These are phyloP conservation scores for Russula compacta DNA, from an alignment of 768 basidiomycete genomes.

Conservation along the genomic window DNA sequence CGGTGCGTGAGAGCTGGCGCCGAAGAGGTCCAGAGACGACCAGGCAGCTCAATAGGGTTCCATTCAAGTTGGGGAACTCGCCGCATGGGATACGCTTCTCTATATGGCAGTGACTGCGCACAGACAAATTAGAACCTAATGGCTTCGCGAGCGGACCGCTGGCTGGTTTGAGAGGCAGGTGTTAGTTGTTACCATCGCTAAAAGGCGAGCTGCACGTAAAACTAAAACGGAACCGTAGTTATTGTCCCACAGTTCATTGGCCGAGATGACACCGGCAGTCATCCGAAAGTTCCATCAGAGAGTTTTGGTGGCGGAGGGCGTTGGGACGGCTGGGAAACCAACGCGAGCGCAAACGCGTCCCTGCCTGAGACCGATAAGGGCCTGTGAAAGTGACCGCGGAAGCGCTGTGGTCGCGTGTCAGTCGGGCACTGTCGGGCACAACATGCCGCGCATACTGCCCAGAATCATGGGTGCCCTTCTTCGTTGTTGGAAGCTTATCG, in stretches of 20 bases:
- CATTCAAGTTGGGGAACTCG: too few species aligned
- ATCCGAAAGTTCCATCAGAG: not conserved
- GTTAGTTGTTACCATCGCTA: not conserved
- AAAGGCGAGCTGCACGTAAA: not conserved
- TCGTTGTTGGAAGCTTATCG: too few species aligned
- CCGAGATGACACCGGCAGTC: not conserved
- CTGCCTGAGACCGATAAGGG: too few species aligned
- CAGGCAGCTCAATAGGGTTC: too few species aligned
- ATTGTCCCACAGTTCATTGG: not conserved
- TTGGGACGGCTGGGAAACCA: too few species aligned
- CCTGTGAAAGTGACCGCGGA: too few species aligned
- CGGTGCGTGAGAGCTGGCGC: not conserved
- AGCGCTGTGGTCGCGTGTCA: too few species aligned
- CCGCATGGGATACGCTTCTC: not conserved
- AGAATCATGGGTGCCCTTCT: too few species aligned
- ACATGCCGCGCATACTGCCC: too few species aligned
- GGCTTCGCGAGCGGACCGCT: not conserved
- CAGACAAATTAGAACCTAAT: not conserved
- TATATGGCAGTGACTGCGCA: not conserved
- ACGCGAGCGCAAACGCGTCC: too few species aligned
- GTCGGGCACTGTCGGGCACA: too few species aligned
- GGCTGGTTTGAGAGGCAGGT: not conserved
- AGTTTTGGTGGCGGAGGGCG: not conserved
- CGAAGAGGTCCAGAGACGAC: not conserved
- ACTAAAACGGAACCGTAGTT: not conserved